Base-by-base conservation (phyloP, 2,329 filamentous ascomycete species). In the Epicoccum nigrum region DNA sequence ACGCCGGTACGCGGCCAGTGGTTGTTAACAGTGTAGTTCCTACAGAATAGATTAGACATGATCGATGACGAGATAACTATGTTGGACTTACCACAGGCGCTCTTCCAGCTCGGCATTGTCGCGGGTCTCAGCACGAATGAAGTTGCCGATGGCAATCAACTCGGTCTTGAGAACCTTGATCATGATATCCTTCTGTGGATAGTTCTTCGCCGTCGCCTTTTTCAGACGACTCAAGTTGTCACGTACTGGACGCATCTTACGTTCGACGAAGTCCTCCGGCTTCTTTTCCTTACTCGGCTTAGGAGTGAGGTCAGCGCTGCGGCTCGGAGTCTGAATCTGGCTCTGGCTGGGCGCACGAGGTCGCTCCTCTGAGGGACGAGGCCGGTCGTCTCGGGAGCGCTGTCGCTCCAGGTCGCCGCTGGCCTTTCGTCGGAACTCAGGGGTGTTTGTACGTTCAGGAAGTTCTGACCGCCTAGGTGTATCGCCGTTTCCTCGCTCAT, bases 151-250 rank as follows among this genome's bases (percentile, higher is more conserved):
- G 4, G 79, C 79, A 33, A 86, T 76, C 30, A 88, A 73, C 63
- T 86, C 82, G 21, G 77, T 75, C 60, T 85, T 86, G 64, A 87
- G 82, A 34, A 86, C 80, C 62, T 77, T 80, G 17, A 86, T 81
- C 35, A 86, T 80, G 44, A 83, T 80, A 58, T 86, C 85, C 62
- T 83, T 82, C 21, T 81, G 83, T 46, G 83, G 84, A 55, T 86
- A 82, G 41, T 81, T 81, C 59, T 85, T 84, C 58, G 82, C 83
- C 2, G 83, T 87, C 4, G 85, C 85, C 43, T 79, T 81, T 45
- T 82, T 76, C 45, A 88, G 82, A 21, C 76, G 78, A 56, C 82
- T 79, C 42, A 88, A 81, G 54, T 83, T 85, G 53, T 82, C 79
- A 40, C 79, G 79, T 21, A 88, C 82, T 12, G 84, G 83, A 53